Percentiles rank a stretch among this genome's conserved stretches.
These are phyloP conservation scores for Botrytis galanthina DNA, from an alignment of 2,329 filamentous ascomycete species.

Conservation along the genomic window DNA sequence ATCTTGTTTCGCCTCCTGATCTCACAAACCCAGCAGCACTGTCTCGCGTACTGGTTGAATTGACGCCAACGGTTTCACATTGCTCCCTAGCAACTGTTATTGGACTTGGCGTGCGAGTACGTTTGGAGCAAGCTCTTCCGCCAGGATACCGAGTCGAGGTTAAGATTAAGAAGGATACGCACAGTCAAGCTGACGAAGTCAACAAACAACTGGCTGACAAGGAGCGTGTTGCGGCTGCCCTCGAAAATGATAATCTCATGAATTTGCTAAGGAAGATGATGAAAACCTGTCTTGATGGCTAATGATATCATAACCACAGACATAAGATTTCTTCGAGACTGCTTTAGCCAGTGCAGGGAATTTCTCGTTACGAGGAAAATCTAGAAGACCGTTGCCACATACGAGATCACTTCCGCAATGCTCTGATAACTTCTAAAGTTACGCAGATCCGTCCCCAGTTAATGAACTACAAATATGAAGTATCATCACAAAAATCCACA, in stretches of 20 bases:
- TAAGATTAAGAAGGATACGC: slow-evolving; percentile 92
- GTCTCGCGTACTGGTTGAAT: slow-evolving; percentile 77
- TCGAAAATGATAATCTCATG: slow-evolving; percentile 90
- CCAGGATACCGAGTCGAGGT: slow-evolving; percentile 92
- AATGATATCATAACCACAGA: slow-evolving; percentile 7
- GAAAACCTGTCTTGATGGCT: slow-evolving; percentile 59
- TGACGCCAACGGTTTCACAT: slow-evolving; percentile 95
- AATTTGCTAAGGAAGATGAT: slow-evolving; percentile 92
- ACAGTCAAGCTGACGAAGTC: slow-evolving; percentile 89
- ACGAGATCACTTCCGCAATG: not conserved
- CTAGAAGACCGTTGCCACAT: not conserved
- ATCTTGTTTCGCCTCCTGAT: slow-evolving; percentile 65
- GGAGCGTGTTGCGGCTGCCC: slow-evolving; percentile 88
- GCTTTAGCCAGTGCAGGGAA: not conserved
- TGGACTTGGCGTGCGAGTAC: slow-evolving; percentile 85
- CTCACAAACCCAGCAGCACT: slow-evolving; percentile 53
- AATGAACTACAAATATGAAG: not conserved
- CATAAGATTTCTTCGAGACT: not conserved
- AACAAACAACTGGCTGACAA: slow-evolving; percentile 97
- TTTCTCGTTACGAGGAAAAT: not conserved
- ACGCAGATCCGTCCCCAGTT: not conserved
- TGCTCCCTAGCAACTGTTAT: slow-evolving; percentile 97
- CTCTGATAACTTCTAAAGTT: not conserved
- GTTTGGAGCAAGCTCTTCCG: slow-evolving; percentile 85
- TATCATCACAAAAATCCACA: not conserved